Conservation (phyloP, 345 rosid genomes). For the Viola odorata region DNA sequence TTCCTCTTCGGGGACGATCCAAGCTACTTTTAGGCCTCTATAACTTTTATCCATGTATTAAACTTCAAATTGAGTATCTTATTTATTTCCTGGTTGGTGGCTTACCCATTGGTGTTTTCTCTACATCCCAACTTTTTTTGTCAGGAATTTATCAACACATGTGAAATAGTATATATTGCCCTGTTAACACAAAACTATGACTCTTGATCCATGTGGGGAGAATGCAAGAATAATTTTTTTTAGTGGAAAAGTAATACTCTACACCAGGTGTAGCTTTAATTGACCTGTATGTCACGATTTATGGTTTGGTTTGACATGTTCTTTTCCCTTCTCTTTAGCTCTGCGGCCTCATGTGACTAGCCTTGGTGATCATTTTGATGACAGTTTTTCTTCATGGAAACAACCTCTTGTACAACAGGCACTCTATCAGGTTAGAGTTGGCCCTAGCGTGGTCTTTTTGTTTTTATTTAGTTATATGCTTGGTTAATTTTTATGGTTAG, state of each 20-base stretch:
- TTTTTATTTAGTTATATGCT: neutral
- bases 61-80: no score
- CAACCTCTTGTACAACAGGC: slow-evolving; percentile 68
- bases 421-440: slow-evolving; percentile 51
- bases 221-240: no score
- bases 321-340: slow-evolving; percentile 31
- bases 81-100: neutral
- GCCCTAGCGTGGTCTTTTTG: neutral
- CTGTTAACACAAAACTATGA: no score
- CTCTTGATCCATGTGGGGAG: no score
- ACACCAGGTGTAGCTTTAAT: neutral
- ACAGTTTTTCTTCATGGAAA: slow-evolving; percentile 60
- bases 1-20: no score
- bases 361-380: slow-evolving; percentile 46
- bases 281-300: neutral
- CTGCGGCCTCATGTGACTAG: slow-evolving; percentile 59
- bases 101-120: no score
- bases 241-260: no score
- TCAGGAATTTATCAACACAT: no score
- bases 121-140: no score
- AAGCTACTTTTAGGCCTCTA: neutral
- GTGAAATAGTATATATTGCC: no score
- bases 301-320: slow-evolving; percentile 11
- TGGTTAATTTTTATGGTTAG: neutral
- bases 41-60: no score